Conservation (phyloP, 2,329 filamentous ascomycete species). For the Mollisia scopiformis region DNA sequence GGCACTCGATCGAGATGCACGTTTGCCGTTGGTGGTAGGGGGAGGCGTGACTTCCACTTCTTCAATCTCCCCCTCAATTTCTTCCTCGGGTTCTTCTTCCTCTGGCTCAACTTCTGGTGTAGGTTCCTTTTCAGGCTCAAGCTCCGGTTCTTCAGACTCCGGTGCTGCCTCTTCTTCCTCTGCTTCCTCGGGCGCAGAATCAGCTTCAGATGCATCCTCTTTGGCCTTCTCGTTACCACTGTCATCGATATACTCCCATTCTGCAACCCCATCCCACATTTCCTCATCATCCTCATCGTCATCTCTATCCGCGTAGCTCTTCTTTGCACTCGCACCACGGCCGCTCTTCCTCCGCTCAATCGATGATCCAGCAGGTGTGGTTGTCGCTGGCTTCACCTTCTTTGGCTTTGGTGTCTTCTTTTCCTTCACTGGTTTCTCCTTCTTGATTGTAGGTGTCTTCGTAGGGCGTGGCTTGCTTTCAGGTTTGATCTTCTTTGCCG, state of each 20-base stretch:
- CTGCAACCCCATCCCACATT: conserved; percentile 39
- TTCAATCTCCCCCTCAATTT: conserved; percentile 33
- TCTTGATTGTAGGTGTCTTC: conserved; percentile 32
- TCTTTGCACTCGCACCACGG: conserved; percentile 41
- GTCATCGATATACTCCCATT: conserved; percentile 43
- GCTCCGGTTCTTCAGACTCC: conserved; percentile 28
- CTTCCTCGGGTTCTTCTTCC: conserved; percentile 18
- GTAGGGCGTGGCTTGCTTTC: conserved; percentile 20
- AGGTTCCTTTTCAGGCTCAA: conserved; percentile 32
- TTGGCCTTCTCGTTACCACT: conserved; percentile 36
- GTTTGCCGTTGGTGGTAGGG: conserved; percentile 18
- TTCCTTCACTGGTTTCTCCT: conserved; percentile 27
- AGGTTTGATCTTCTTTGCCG: conserved; percentile 17
- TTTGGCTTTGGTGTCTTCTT: conserved; percentile 35
- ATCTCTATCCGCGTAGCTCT: conserved; percentile 41
- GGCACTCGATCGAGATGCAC: conserved; percentile 4
- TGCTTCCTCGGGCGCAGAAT: conserved; percentile 29
- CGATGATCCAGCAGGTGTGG: conserved; percentile 22
- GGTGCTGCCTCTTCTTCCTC: conserved; percentile 1
- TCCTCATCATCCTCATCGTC: conserved; percentile 45
- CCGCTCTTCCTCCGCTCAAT: conserved; percentile 40
- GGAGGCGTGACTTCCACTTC: conserved; percentile 20
- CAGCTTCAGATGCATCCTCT: conserved; percentile 33
- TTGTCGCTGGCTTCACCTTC: conserved; percentile 23
- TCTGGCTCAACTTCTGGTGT: conserved; percentile 20